Percentiles rank a stretch among this genome's conserved stretches.
phyloP scores from a whole-genome alignment of 192 early-diverging fungal genomes.

The Coemansia sp. region DNA sequence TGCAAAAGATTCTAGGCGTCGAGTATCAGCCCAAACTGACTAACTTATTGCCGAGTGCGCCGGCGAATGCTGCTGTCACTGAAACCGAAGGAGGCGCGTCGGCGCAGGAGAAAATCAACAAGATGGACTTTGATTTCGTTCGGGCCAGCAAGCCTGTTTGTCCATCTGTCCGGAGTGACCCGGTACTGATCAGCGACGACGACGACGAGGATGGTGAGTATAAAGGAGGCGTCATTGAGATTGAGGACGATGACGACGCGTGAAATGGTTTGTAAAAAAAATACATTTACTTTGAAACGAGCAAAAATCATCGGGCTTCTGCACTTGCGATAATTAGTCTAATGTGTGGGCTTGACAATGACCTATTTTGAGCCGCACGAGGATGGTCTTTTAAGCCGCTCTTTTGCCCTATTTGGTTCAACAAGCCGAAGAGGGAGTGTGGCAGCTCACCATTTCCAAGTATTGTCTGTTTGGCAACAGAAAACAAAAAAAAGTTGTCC shows the following conservation, averaged over 20 bases:
- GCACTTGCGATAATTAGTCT: neutral
- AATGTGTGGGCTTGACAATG: neutral
- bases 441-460: neutral
- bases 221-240: neutral
- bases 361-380: neutral
- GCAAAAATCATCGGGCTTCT: neutral
- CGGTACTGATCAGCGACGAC: conserved; percentile 20
- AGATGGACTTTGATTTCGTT: conserved; percentile 37
- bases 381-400: neutral
- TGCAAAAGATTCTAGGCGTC: conserved; percentile 44
- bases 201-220: neutral
- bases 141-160: neutral
- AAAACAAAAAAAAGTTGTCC: neutral
- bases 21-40: conserved; percentile 43
- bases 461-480: neutral
- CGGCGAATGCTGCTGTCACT: neutral
- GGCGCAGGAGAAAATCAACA: conserved; percentile 27
- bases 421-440: neutral
- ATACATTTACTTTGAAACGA: neutral
- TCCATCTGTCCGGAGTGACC: neutral
- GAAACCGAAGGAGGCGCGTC: neutral
- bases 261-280: neutral
- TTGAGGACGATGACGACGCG: neutral
- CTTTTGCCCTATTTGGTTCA: neutral
- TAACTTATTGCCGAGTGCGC: conserved; percentile 11